phyloP scores from a whole-genome alignment of 768 basidiomycete genomes.

The Hypholoma sublateritium region DNA sequence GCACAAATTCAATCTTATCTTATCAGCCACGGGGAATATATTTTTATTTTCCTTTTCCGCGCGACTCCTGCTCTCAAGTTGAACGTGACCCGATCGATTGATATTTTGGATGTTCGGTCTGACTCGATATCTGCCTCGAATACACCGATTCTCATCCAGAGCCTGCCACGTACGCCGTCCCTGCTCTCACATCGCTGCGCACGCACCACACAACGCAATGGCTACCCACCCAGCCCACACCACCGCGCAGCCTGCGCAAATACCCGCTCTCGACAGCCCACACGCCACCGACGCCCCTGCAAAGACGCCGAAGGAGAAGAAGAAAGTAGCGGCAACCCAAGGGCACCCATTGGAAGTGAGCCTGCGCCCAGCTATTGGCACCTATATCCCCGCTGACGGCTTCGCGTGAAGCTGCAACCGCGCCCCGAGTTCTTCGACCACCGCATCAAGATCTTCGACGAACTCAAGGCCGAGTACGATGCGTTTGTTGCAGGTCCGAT shows the following conservation, averaged over 20 bases:
- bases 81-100: constrained; percentile 39
- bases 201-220: constrained; percentile 41
- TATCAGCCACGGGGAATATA: background rate
- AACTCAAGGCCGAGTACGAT: constrained; percentile 82
- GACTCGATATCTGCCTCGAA: constrained; percentile 32
- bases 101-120: constrained; percentile 36
- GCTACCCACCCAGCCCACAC: constrained; percentile 49
- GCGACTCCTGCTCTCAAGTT: background rate
- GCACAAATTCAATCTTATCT: background rate
- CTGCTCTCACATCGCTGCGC: constrained; percentile 9
- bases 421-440: constrained; percentile 85
- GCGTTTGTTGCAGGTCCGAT: constrained; percentile 69
- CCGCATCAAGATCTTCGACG: constrained; percentile 86
- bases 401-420: constrained; percentile 64
- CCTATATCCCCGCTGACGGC: background rate
- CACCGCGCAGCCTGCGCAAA: constrained; percentile 50
- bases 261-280: constrained; percentile 45
- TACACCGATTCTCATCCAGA: constrained; percentile 28
- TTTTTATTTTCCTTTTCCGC: background rate
- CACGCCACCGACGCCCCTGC: constrained; percentile 29
- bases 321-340: constrained; percentile 38
- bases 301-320: constrained; percentile 44
- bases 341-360: constrained; percentile 67
- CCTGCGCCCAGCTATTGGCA: background rate
- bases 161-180: constrained; percentile 28